Percentiles rank a stretch among this genome's conserved stretches.
phyloP scores from a whole-genome alignment of 2,329 filamentous ascomycete genomes.

The Elsinoe necatrix region DNA sequence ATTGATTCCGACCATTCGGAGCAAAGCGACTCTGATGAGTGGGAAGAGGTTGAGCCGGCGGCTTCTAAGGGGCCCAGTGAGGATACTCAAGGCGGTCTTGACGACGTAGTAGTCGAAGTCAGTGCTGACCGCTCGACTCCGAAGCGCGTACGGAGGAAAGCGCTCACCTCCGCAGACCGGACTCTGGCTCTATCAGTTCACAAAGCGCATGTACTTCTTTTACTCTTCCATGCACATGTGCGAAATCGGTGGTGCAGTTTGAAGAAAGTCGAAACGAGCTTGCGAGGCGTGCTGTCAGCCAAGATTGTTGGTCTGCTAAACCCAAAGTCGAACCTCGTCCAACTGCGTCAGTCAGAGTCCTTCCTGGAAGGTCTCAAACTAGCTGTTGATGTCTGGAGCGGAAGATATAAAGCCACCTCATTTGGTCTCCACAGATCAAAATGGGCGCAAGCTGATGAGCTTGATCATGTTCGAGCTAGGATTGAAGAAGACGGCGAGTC shows the following conservation, averaged over 20 bases:
- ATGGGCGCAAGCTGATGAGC: conserved; percentile 61
- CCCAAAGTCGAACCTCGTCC: conserved; percentile 57
- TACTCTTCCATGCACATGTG: conserved; percentile 66
- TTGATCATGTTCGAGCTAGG: conserved; percentile 38
- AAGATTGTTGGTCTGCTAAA: conserved; percentile 61
- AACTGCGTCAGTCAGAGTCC: conserved; percentile 67
- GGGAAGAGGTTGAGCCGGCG: conserved; percentile 51
- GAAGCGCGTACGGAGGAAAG: conserved; percentile 39
- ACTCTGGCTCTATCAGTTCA: conserved; percentile 65
- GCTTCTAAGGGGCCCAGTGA: conserved; percentile 20
- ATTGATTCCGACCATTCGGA: conserved; percentile 42
- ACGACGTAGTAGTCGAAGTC: conserved; percentile 36
- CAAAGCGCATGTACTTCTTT: conserved; percentile 74
- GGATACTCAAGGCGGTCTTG: conserved; percentile 25
- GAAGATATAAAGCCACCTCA: conserved; percentile 61
- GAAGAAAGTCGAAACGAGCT: conserved; percentile 19
- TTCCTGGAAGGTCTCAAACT: conserved; percentile 72
- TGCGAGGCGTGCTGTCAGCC: conserved; percentile 57
- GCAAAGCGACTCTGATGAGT: conserved; percentile 49
- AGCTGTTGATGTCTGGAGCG: conserved; percentile 57
- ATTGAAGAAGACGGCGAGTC: conserved; percentile 18
- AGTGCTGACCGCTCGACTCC: conserved; percentile 26
- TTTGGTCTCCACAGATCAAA: conserved; percentile 60
- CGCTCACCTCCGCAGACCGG: conserved; percentile 49
- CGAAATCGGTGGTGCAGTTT: conserved; percentile 83